Evolutionary conservation across 257 asterid genomes (phyloP).

Genomic region (Solanum arcanum): DNA sequence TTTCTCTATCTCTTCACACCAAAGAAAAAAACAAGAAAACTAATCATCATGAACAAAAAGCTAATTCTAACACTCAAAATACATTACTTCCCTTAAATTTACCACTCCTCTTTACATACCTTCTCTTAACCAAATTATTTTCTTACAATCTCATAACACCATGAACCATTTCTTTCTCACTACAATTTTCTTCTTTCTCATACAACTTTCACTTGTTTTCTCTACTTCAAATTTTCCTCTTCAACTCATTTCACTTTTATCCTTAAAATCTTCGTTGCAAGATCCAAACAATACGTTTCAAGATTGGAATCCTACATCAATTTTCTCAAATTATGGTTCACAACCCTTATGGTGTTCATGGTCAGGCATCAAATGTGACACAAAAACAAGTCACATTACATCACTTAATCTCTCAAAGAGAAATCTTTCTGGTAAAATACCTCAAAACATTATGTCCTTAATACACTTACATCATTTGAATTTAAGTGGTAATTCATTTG

Average conservation of each 20-base stretch:
- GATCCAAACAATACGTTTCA: slow-evolving; percentile 58
- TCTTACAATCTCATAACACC: slow-evolving; percentile 3
- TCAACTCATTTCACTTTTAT: slow-evolving; percentile 41
- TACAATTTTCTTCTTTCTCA: slow-evolving; percentile 8
- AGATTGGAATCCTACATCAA: slow-evolving; percentile 49
- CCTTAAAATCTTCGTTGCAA: slow-evolving; percentile 48
- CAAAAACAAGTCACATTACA: slow-evolving; percentile 25
- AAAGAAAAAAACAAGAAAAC: slow-evolving; percentile 34
- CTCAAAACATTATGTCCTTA: slow-evolving; percentile 34
- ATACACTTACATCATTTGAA: slow-evolving; percentile 44
- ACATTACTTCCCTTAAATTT: slow-evolving; percentile 52
- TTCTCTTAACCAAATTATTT: not conserved
- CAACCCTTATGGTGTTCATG: slow-evolving; percentile 68
- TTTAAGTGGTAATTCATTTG: slow-evolving; percentile 56
- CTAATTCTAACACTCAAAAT: slow-evolving; percentile 39
- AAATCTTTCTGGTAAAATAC: slow-evolving; percentile 56
- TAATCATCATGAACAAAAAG: slow-evolving; percentile 59
- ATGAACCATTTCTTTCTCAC: not conserved
- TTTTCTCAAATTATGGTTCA: slow-evolving; percentile 16
- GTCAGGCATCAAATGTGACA: slow-evolving; percentile 69
- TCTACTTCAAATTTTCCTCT: slow-evolving; percentile 22
- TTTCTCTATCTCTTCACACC: slow-evolving; percentile 27
- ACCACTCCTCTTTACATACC: slow-evolving; percentile 10
- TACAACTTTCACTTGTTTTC: not conserved
- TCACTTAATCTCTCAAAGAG: slow-evolving; percentile 54